These are phyloP conservation scores for Cichorium intybus DNA, from an alignment of 140 eudicot genomes.

Conservation along the genomic window DNA sequence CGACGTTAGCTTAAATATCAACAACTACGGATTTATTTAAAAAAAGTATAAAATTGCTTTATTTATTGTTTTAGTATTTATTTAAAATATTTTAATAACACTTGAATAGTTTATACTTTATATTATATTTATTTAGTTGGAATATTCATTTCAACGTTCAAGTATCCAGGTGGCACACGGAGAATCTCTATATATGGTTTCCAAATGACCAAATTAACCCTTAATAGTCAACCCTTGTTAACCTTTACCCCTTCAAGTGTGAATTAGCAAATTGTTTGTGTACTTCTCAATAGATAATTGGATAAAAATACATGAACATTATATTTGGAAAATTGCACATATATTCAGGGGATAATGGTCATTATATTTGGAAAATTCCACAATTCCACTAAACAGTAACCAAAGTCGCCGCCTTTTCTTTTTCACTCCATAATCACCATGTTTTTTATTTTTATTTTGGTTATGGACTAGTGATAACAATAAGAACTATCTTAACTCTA, in stretches of 20 bases:
- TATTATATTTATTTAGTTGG: background rate
- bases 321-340: background rate
- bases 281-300: background rate
- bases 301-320: background rate
- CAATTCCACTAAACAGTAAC: background rate
- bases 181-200: background rate
- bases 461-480: too few species aligned
- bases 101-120: background rate
- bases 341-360: background rate
- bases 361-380: background rate
- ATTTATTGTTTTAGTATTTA: background rate
- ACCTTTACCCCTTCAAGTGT: constrained; percentile 8
- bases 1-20: background rate
- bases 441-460: too few species aligned
- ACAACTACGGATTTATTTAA: background rate
- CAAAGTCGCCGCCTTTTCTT: too few species aligned
- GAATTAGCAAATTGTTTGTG: constrained; percentile 9
- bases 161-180: background rate
- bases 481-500: too few species aligned
- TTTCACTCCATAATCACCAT: too few species aligned
- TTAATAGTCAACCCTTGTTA: constrained; percentile 2
- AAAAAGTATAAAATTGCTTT: background rate
- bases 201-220: background rate
- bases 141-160: constrained; percentile 7
- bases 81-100: background rate